Evolutionary conservation across 2,329 filamentous ascomycete species (phyloP).

Genomic region (Orbilia blumenaviensis): DNA sequence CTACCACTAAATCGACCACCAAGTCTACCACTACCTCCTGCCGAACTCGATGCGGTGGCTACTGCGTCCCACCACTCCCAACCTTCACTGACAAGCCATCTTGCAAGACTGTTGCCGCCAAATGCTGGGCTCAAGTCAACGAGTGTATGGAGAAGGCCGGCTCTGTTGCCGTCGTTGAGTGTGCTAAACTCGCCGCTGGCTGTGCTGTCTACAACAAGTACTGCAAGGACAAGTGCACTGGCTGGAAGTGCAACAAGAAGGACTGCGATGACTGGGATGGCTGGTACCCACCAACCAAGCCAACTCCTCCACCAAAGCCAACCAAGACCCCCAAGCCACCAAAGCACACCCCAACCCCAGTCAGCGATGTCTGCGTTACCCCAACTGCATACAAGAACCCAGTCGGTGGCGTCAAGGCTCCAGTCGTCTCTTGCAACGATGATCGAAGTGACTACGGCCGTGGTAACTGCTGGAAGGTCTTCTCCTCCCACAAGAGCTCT

Average conservation of each 20-base stretch:
- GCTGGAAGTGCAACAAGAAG: slow-evolving; percentile 42
- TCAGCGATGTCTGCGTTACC: slow-evolving; percentile 35
- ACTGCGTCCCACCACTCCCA: slow-evolving; percentile 47
- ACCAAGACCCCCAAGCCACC: slow-evolving; percentile 33
- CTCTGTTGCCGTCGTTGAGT: neutral
- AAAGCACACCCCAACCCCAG: slow-evolving; percentile 26
- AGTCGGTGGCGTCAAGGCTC: slow-evolving; percentile 35
- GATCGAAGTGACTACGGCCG: slow-evolving; percentile 21
- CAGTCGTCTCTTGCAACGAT: slow-evolving; percentile 50
- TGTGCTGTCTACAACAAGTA: slow-evolving; percentile 43
- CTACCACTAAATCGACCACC: slow-evolving; percentile 10
- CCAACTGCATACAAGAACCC: slow-evolving; percentile 38
- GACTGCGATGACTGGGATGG: slow-evolving; percentile 49
- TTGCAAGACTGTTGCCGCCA: slow-evolving; percentile 22
- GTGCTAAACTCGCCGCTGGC: slow-evolving; percentile 3
- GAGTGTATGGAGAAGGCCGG: slow-evolving; percentile 20
- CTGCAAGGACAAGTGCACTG: slow-evolving; percentile 37
- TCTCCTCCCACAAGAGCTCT: slow-evolving; percentile 21
- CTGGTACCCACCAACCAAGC: slow-evolving; percentile 34
- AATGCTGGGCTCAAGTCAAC: slow-evolving; percentile 41
- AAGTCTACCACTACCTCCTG: slow-evolving; percentile 24
- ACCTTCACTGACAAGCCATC: slow-evolving; percentile 46
- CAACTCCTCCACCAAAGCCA: slow-evolving; percentile 25
- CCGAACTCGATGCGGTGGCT: slow-evolving; percentile 46
- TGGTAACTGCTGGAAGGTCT: slow-evolving; percentile 49